Evolutionary conservation across 139 green algal species (phyloP), one percentile per base, ranked within the genome.

Genomic region (Chlorella vulgaris): DNA sequence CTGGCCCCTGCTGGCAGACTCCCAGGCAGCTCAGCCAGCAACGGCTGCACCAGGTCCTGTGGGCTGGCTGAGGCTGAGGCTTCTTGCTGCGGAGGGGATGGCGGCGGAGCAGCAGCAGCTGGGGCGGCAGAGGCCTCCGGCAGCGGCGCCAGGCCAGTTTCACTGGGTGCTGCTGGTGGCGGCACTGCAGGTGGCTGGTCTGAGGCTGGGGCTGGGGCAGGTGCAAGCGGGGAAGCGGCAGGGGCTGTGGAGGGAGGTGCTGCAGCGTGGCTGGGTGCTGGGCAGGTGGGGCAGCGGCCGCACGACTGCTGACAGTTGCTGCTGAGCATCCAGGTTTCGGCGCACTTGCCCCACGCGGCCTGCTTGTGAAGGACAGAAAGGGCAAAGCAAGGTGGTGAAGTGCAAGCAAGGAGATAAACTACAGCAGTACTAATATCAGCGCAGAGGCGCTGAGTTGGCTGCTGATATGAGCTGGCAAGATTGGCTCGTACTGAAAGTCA

Each of bases 41-140:
- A 33, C 35, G 71, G 71, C 31, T 67, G 50, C 28, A 78, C 31
- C 50, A 78, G 47, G 40, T 78, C n/a, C 50, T 78, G 42, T 50
- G 35, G 71, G 7, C 28, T 31, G 1, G 65, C 8, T 10, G 36
- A 18, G 10, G 21, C 19, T 5, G n/a, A n/a, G n/a, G n/a, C n/a
- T n/a, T n/a, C n/a, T n/a, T n/a, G 38, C 7, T 19, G 15, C 69
- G 7, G 67, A 8, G 4, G 67, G 7, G 68, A 7, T 0, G 68
- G 26, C 22, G 67, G 2, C 7, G 38, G 24, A 39, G 22, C 13
- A 26, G 68, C 68, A 38, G 26, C 39, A 18, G 39, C 3, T 2
- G 26, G 10, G 39, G 62, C 5, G 8, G 36, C 36, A 18, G 36
- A 15, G 65, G 22, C 36, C n/a, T n/a, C n/a, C n/a, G n/a, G n/a